Evolutionary conservation across 2,329 filamentous ascomycete genomes (phyloP).

Genomic region (Cadophora sp.): DNA sequence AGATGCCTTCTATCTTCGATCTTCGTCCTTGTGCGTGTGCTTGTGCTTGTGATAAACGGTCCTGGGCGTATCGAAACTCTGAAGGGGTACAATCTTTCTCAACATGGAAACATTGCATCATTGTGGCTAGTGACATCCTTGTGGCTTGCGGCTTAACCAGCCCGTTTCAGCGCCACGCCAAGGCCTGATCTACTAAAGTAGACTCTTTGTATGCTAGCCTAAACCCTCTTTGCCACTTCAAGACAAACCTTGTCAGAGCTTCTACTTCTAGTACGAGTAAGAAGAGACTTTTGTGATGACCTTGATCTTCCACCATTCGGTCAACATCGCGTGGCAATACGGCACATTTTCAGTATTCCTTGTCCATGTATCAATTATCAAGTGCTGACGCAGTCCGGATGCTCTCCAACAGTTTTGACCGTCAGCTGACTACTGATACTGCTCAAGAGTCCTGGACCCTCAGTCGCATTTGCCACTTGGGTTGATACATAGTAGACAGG

Average conservation of each 20-base stretch:
- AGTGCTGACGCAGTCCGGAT: neutral
- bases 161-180: too few relatives aligned
- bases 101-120: neutral
- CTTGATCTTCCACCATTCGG: neutral
- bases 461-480: neutral
- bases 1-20: too few relatives aligned
- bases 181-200: neutral
- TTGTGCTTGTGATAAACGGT: too few relatives aligned
- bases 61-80: neutral
- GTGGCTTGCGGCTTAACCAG: too few relatives aligned
- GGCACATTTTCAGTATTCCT: neutral
- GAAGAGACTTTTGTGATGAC: neutral
- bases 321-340: neutral
- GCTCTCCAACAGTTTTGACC: too few relatives aligned
- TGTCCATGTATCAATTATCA: neutral
- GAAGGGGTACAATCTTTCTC: neutral
- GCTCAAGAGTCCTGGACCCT: too few relatives aligned
- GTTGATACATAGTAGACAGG: neutral
- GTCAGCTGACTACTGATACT: too few relatives aligned
- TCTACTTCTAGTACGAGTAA: too few relatives aligned
- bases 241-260: neutral
- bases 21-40: too few relatives aligned
- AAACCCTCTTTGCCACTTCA: neutral
- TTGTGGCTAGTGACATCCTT: neutral
- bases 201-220: too few relatives aligned